Conservation (phyloP, 2,329 filamentous ascomycete species). For the Paracoccidioides lutzii region DNA sequence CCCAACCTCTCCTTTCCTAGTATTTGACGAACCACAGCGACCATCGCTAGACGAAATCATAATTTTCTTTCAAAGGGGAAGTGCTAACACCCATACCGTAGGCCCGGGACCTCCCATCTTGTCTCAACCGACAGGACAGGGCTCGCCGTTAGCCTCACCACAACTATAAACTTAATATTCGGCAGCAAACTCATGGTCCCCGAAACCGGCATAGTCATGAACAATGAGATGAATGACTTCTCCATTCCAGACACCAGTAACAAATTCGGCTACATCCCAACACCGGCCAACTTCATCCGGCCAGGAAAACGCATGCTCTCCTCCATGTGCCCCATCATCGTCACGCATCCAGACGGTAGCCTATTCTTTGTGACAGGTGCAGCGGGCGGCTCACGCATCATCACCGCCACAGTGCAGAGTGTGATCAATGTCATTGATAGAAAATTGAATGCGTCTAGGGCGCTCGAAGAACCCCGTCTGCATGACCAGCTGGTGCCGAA, state of each 20-base stretch:
- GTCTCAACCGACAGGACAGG: slow-evolving; percentile 58
- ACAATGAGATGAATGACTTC: slow-evolving; percentile 61
- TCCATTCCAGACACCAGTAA: slow-evolving; percentile 66
- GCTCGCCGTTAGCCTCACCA: slow-evolving; percentile 67
- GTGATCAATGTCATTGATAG: slow-evolving; percentile 61
- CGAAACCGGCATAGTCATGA: slow-evolving; percentile 68
- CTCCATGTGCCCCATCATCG: slow-evolving; percentile 68
- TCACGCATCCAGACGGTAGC: slow-evolving; percentile 51
- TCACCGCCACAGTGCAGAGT: slow-evolving; percentile 63
- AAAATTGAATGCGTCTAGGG: slow-evolving; percentile 45
- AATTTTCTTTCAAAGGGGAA: not conserved
- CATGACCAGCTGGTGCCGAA: slow-evolving; percentile 77
- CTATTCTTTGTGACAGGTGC: slow-evolving; percentile 61
- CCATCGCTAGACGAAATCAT: too few relatives aligned
- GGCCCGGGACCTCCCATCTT: slow-evolving; percentile 40
- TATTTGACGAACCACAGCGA: too few relatives aligned
- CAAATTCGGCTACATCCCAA: slow-evolving; percentile 73
- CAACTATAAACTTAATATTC: slow-evolving; percentile 79
- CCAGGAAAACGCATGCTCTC: slow-evolving; percentile 72
- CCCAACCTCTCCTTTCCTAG: not conserved
- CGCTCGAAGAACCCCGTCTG: slow-evolving; percentile 53
- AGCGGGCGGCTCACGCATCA: slow-evolving; percentile 72
- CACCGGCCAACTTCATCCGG: slow-evolving; percentile 66
- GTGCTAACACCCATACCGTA: slow-evolving; percentile 10
- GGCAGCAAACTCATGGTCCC: slow-evolving; percentile 69